phyloP scores from a whole-genome alignment of 106 monocot species.

The Cymbidium sinense region DNA sequence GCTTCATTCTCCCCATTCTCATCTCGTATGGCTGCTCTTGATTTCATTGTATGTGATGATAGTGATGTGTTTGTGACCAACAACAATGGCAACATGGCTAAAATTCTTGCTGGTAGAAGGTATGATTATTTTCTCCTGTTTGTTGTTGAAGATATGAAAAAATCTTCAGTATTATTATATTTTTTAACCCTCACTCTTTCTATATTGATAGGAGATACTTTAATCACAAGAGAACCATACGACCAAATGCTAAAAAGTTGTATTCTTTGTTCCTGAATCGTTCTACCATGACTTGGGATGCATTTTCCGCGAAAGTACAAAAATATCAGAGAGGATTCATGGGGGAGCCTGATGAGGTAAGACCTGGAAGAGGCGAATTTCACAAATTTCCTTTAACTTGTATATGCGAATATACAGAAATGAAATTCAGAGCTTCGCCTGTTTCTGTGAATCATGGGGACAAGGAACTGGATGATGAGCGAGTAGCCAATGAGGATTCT shows the following conservation, averaged over 20 bases:
- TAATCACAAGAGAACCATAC: conserved; percentile 87
- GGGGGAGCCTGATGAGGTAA: conserved; percentile 91
- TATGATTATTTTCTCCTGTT: conserved; percentile 6
- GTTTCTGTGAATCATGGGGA: not conserved
- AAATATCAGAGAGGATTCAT: conserved; percentile 79
- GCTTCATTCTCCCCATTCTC: conserved; percentile 55
- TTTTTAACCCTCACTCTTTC: not conserved
- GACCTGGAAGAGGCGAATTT: conserved; percentile 88
- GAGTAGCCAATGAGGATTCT: conserved; percentile 26
- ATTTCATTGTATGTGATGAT: conserved; percentile 78
- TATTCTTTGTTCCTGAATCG: conserved; percentile 72
- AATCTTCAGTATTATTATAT: not conserved
- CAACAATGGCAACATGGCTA: conserved; percentile 89
- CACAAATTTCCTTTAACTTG: conserved; percentile 81
- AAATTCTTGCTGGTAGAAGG: conserved; percentile 75
- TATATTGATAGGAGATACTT: conserved; percentile 64
- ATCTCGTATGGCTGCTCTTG: conserved; percentile 88
- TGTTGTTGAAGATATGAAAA: conserved; percentile 1
- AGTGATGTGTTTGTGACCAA: conserved; percentile 81
- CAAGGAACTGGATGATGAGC: not conserved
- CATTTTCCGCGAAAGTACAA: conserved; percentile 56
- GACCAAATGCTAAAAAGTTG: conserved; percentile 88
- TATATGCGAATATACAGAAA: conserved; percentile 41
- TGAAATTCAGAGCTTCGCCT: not conserved
- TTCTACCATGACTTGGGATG: conserved; percentile 75